These are phyloP conservation scores for Myriosclerotinia duriaeana DNA, from an alignment of 2,329 filamentous ascomycete species.

Conservation along the genomic window DNA sequence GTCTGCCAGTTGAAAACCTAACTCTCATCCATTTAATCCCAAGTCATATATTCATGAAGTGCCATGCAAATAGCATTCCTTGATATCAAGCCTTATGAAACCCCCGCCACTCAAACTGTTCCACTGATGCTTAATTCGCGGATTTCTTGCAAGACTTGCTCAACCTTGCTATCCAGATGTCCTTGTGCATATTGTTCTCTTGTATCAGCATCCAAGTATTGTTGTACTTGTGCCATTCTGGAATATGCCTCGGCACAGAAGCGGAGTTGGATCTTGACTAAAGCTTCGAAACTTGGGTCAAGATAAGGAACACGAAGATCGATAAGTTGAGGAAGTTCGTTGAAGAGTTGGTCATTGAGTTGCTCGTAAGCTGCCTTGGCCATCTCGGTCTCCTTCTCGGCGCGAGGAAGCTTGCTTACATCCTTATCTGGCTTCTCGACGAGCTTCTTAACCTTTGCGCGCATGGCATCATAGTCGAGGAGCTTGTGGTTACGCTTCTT, in stretches of 20 bases:
- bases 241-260: slow-evolving; percentile 98
- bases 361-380: slow-evolving; percentile 92
- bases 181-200: slow-evolving; percentile 94
- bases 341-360: slow-evolving; percentile 92
- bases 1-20: slow-evolving; percentile 8
- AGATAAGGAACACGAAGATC: slow-evolving; percentile 95
- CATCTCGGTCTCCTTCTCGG: slow-evolving; percentile 95
- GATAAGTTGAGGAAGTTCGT: slow-evolving; percentile 91
- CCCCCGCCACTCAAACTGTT: slow-evolving; percentile 52
- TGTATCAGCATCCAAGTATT: slow-evolving; percentile 94
- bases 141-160: slow-evolving; percentile 96
- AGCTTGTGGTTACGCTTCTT: slow-evolving; percentile 99
- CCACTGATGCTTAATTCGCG: slow-evolving; percentile 89
- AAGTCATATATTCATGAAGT: slow-evolving; percentile 22
- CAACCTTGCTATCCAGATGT: slow-evolving; percentile 85
- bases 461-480: slow-evolving; percentile 94
- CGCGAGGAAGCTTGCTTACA: slow-evolving; percentile 89
- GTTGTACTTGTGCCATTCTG: slow-evolving; percentile 98
- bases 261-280: slow-evolving; percentile 96
- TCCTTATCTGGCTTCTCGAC: slow-evolving; percentile 99
- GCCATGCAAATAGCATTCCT: slow-evolving; percentile 19
- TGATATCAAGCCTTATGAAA: neutral
- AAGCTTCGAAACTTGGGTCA: slow-evolving; percentile 93
- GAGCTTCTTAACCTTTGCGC: slow-evolving; percentile 93
- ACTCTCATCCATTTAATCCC: slow-evolving; percentile 16